Evolutionary conservation across 352 stramenopile genomes (phyloP), one percentile per base, ranked within the genome.

Genomic region (Phytophthora brassicae): DNA sequence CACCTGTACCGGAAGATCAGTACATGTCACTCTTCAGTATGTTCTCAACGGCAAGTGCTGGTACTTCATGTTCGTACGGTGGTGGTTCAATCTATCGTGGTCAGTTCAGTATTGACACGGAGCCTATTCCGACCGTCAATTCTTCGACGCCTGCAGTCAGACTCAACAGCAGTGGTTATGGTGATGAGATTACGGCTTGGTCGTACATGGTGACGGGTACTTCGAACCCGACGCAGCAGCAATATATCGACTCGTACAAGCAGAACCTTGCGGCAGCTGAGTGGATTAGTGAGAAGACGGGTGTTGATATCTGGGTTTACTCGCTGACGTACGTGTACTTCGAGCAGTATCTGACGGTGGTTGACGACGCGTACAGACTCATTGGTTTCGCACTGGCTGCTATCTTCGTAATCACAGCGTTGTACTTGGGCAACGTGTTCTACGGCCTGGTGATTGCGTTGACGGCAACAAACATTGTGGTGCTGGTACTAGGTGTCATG

Each of bases 1-100:
- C 80, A 11, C 77, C 79, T 29, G 75, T 89, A 3, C 74, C 81
- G 1, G 43, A 73, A 17, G 57, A 72, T 22, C 67, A 73, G 49
- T 91, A 80, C 74, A 89, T 88, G 74, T 86, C 75, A 20, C 73
- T 89, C 49, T 91, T 91, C 56, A 81, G 76, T 46, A 89, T 91
- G 66, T 91, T 91, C 51, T 64, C 76, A 4, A 84, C 64, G 11
- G 82, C 82, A 14, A 86, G 75, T 61, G 79, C 82, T 31, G 78
- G 79, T 17, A 68, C 68, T 0, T 69, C 80, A 42, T 90, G 81
- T 57, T 81, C 81, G 6, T 84, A 87, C 58, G 80, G 82, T 65
- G 82, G 82, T 50, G 82, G 77, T 2, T 88, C 82, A 52, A 89
- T 72, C 62, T 82, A 89, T 51, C 75, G 75, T 62, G 79, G 79